phyloP scores from a whole-genome alignment of 768 basidiomycete species.

The Mycena indigotica region DNA sequence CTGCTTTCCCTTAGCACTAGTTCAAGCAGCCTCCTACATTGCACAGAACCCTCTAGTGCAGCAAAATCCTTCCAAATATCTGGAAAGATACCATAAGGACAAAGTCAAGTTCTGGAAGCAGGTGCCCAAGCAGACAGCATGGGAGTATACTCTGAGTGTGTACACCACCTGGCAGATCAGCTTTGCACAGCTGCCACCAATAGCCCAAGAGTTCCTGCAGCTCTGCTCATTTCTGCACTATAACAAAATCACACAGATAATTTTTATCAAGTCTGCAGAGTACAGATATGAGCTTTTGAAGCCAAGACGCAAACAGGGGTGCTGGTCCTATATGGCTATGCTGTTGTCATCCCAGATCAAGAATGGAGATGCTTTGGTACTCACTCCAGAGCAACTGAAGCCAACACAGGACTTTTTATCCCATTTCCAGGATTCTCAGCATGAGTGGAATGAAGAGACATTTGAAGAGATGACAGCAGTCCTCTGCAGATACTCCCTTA shows the following conservation, averaged over 20 bases:
- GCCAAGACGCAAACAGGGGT: neutral
- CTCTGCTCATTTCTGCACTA: conserved; percentile 1
- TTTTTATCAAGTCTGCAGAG: neutral
- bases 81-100: neutral
- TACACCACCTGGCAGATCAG: conserved; percentile 16
- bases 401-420: too few relatives aligned
- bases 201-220: conserved; percentile 1
- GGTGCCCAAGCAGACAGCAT: conserved; percentile 2
- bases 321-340: too few relatives aligned
- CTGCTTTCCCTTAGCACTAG: too few relatives aligned
- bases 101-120: neutral
- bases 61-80: neutral
- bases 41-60: neutral
- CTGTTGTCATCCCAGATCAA: too few relatives aligned
- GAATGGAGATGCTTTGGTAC: too few relatives aligned
- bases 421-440: too few relatives aligned
- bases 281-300: neutral
- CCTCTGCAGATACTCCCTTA: too few relatives aligned
- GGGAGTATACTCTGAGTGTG: conserved; percentile 8
- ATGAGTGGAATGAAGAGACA: too few relatives aligned
- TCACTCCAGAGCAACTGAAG: too few relatives aligned
- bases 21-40: conserved; percentile 13
- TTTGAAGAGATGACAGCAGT: too few relatives aligned
- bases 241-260: conserved; percentile 1
- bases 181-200: neutral